These are phyloP conservation scores for Sugiyamaella paludigena DNA, from an alignment of 1,139 yeast genomes.

Conservation along the genomic window DNA sequence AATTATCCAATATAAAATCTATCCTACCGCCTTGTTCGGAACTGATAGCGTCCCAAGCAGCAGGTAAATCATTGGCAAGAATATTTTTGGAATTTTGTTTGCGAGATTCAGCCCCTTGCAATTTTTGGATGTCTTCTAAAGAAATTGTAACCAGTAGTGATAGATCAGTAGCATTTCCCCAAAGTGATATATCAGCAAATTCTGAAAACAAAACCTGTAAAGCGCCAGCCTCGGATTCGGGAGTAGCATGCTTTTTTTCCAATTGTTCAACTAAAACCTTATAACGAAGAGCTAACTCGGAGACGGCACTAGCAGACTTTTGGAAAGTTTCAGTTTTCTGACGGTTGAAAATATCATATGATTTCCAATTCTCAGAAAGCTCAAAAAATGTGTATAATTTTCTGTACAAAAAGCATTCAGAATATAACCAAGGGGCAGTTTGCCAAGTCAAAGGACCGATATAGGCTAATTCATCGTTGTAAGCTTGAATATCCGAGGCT, in stretches of 20 bases:
- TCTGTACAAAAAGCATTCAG: slow-evolving; percentile 84
- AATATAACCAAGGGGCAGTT: slow-evolving; percentile 87
- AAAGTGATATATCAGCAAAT: slow-evolving; percentile 80
- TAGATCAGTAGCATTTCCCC: slow-evolving; percentile 98
- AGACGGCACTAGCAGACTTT: slow-evolving; percentile 74
- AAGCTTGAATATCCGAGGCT: slow-evolving; percentile 33
- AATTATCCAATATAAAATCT: slow-evolving; percentile 88
- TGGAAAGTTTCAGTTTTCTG: slow-evolving; percentile 72
- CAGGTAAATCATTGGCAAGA: slow-evolving; percentile 67
- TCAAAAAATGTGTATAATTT: slow-evolving; percentile 50
- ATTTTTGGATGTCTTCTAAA: slow-evolving; percentile 80
- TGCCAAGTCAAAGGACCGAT: slow-evolving; percentile 59
- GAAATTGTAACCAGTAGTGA: slow-evolving; percentile 68
- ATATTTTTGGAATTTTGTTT: slow-evolving; percentile 81
- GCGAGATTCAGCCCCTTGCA: slow-evolving; percentile 88
- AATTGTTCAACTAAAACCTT: slow-evolving; percentile 46
- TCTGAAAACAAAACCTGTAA: slow-evolving; percentile 53
- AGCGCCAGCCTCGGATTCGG: slow-evolving; percentile 51
- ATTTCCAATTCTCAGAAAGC: slow-evolving; percentile 48
- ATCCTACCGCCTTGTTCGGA: slow-evolving; percentile 47
- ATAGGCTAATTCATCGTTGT: slow-evolving; percentile 43
- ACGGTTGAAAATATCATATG: slow-evolving; percentile 67
- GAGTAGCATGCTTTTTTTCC: slow-evolving; percentile 22
- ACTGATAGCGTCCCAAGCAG: slow-evolving; percentile 55
- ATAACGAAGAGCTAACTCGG: slow-evolving; percentile 76